Conservation (phyloP, 371 early-diverging fungal species). For the Choanephora cucurbitarum region DNA sequence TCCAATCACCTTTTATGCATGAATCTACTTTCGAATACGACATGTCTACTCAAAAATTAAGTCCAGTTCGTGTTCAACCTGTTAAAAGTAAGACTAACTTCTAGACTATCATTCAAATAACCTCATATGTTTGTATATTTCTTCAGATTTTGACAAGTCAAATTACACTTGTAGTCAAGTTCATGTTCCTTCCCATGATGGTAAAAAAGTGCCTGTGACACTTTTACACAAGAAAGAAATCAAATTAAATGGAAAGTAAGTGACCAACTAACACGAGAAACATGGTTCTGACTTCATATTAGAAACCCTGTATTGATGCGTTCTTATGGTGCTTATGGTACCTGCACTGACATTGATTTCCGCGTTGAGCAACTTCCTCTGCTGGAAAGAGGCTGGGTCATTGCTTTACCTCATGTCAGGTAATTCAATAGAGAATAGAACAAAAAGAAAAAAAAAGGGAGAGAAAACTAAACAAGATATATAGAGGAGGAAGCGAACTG, state of each 20-base stretch:
- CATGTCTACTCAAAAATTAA: slow-evolving; percentile 53
- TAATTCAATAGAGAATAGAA: slow-evolving; percentile 54
- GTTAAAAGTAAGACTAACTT: slow-evolving; percentile 45
- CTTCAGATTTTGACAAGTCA: slow-evolving; percentile 52
- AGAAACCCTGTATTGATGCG: slow-evolving; percentile 74
- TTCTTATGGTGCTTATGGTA: slow-evolving; percentile 88
- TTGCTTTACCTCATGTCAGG: slow-evolving; percentile 86
- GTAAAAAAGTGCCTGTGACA: slow-evolving; percentile 65
- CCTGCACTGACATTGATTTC: slow-evolving; percentile 77
- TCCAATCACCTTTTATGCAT: slow-evolving; percentile 70
- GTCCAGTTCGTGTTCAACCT: slow-evolving; percentile 49
- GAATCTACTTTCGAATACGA: slow-evolving; percentile 74
- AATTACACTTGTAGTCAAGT: slow-evolving; percentile 56
- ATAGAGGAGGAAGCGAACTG: slow-evolving; percentile 82
- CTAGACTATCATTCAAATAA: neutral
- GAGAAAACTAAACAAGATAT: neutral
- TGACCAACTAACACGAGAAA: too few relatives aligned
- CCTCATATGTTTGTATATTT: too few relatives aligned
- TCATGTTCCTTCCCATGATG: slow-evolving; percentile 52
- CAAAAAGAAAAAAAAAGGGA: neutral
- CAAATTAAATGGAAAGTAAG: slow-evolving; percentile 49
- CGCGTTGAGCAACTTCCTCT: slow-evolving; percentile 79
- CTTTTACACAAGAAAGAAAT: slow-evolving; percentile 62
- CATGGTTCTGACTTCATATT: too few relatives aligned
- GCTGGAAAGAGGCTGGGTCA: slow-evolving; percentile 78